phyloP scores from a whole-genome alignment of 495 filamentous ascomycete genomes.

The Hamigera avellanea region DNA sequence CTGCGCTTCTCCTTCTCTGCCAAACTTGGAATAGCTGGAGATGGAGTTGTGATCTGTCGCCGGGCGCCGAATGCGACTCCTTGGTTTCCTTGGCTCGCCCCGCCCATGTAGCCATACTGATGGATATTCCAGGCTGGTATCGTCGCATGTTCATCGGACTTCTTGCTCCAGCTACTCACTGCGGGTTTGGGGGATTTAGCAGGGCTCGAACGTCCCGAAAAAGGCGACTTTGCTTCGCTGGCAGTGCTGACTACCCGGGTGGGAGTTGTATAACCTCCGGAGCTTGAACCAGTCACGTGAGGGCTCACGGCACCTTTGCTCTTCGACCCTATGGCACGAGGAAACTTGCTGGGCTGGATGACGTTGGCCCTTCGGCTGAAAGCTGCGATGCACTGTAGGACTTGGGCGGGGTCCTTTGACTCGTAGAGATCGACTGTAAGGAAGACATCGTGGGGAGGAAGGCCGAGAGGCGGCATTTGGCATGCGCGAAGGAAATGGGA shows the following conservation, averaged over 20 bases:
- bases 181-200: conserved; percentile 41
- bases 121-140: conserved; percentile 96
- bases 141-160: conserved; percentile 65
- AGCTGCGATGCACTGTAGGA: conserved; percentile 82
- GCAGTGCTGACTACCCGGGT: conserved; percentile 55
- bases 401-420: conserved; percentile 91
- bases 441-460: conserved; percentile 91
- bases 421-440: conserved; percentile 97
- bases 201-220: conserved; percentile 49
- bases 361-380: conserved; percentile 80
- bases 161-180: conserved; percentile 87
- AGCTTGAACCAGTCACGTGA: conserved; percentile 51
- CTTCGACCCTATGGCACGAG: conserved; percentile 55
- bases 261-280: conserved; percentile 23
- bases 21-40: conserved; percentile 65
- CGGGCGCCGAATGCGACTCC: conserved; percentile 85
- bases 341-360: conserved; percentile 63
- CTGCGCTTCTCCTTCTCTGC: conserved; percentile 53
- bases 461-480: conserved; percentile 68
- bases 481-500: conserved; percentile 88
- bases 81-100: conserved; percentile 90
- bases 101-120: conserved; percentile 98
- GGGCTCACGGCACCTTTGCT: conserved; percentile 55
- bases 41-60: conserved; percentile 80
- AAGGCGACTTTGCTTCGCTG: conserved; percentile 48